Evolutionary conservation across 2,329 filamentous ascomycete species (phyloP).

Genomic region (Cordyceps pruinosa): DNA sequence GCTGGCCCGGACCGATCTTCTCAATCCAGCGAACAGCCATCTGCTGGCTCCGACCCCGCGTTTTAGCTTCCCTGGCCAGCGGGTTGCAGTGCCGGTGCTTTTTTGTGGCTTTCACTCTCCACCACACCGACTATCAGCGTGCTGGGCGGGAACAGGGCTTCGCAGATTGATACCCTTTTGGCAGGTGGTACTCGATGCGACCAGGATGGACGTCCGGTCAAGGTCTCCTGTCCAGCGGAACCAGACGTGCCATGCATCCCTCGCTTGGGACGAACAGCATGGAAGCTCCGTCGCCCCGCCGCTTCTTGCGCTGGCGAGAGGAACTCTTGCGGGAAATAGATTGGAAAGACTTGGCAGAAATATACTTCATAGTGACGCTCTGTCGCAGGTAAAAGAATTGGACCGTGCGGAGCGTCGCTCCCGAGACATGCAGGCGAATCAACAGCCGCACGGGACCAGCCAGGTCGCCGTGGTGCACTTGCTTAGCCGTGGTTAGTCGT

Average conservation of each 20-base stretch:
- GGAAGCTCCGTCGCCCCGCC: background rate
- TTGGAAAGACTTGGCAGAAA: background rate
- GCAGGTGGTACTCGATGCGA: slow-evolving; percentile 8
- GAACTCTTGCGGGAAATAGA: background rate
- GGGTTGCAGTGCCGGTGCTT: background rate
- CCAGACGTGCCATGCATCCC: background rate
- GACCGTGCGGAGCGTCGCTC: background rate
- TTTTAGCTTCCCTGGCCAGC: slow-evolving; percentile 1
- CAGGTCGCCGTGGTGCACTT: background rate
- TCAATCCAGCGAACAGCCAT: background rate
- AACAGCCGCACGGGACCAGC: background rate
- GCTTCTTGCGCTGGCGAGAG: background rate
- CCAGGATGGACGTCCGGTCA: background rate
- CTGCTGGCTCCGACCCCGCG: background rate
- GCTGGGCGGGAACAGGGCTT: too few relatives aligned
- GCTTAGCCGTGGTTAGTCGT: background rate
- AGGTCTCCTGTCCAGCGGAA: background rate
- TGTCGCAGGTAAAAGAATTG: background rate
- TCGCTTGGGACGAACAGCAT: background rate
- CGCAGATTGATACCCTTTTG: background rate
- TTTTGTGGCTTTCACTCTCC: too few relatives aligned
- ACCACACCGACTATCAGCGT: background rate
- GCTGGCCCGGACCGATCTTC: background rate
- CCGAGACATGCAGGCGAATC: background rate
- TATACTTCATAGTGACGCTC: too few relatives aligned